Base-by-base conservation (phyloP, 83 land plant species). In the Diphasiastrum complanatum region DNA sequence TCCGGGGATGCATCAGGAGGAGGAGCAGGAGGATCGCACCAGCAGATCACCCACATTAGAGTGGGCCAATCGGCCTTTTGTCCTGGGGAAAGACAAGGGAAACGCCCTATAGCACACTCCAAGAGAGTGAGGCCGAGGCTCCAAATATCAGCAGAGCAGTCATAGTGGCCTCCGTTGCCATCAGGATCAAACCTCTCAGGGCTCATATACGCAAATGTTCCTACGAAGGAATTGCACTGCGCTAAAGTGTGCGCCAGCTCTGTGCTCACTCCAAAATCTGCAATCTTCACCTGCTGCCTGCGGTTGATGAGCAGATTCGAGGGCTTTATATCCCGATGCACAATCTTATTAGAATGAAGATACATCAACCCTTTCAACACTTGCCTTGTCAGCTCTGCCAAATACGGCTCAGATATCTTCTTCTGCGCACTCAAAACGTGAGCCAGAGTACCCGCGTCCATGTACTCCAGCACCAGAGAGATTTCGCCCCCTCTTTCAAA, bases 71-170 rank as follows among this genome's bases (percentile, higher is more conserved):
- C 89, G 16, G 83, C 81, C 58, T 74, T 35, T 40, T 76, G 81
- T 5, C 78, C 40, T 11, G 68, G 68, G 1, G 45, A 62, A 11
- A 78, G 61, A 27, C 81, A 79, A 3, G 86, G 90, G 33, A 85
- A 85, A 22, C 74, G 51, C 22, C 90, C 90, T 19, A 83, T 34
- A 25, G 81, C 85, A 47, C 82, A 82, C 64, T 85, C 83, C 28
- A 85, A 52, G 4, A 85, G 72, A 68, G 78, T 79, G n/a, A 85
- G 75, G 0, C 90, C 90, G 19, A 82, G 63, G 60, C 90, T 82
- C 90, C 86, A 85, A 4, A 85, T 85, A 47, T 85, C 89, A n/a
- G 83, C 89, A 5, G 83, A 85, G 4, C 80, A 83, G 32, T 79
- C 72, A 63, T 85, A 85, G 62, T 45, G 53, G 0, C 86, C 86